Evolutionary conservation across 345 rosid genomes (phyloP), one percentile per base, ranked within the genome.

Genomic region (Mangifera indica): DNA sequence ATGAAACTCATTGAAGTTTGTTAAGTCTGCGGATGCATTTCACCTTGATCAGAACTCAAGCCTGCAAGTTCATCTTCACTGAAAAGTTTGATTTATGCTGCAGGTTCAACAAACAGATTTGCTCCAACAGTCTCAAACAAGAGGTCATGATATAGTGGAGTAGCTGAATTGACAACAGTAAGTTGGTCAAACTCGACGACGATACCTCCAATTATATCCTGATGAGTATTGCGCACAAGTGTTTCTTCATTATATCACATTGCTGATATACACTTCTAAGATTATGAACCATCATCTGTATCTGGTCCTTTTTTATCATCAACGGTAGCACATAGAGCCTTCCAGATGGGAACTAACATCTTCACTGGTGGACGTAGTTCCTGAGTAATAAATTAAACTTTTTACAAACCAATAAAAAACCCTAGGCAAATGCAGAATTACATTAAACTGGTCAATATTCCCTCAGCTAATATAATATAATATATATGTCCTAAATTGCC

Each of bases 321-420:
- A 2, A 69, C 78, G 72, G 74, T 78, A 56, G 82, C 54, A 78
- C 93, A 86, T 73, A 95, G 78, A 34, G 94, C 93, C 81, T 87
- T 95, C 97, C 94, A 92, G 60, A 92, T 75, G 21, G 93, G 97
- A 73, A 87, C 82, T 82, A 88, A 71, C 87, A 91, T 87, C 83
- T 87, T 94, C 80, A 87, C 57, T 6, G 95, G 93, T 3, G 89
- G 97, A 15, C 74, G 87, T 60, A 87, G 76, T 80, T 91, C 88
- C 97, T 95, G 78, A 58, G 72, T 53, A 64, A 46, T 18, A 52
- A 44, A 70, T 45, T 63, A 63, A 66, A 51, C 51, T 68, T 29
- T 37, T 24, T 14, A 42, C 34, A 24, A 66, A 44, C 15, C 57
- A 26, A 72, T 18, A 15, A 20, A 67, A 18, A 49, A 55, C 63